These are phyloP conservation scores for Amylostereum areolatum DNA, from an alignment of 1,284 basidiomycete genomes.

Conservation along the genomic window DNA sequence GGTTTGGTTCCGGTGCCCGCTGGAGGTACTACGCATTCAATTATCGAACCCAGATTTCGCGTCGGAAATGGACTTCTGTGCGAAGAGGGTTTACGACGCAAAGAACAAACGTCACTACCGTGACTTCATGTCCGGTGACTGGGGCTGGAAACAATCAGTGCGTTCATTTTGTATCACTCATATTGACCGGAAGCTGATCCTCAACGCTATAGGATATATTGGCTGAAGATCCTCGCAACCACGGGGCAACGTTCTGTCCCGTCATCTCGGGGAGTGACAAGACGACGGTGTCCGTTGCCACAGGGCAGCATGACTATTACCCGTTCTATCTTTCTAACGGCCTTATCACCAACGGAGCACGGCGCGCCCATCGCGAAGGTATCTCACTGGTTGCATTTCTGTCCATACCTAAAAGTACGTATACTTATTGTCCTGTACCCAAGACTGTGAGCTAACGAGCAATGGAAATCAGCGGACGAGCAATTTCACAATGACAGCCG, in stretches of 20 bases:
- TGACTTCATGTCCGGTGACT: conserved; percentile 17
- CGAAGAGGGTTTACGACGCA: too few relatives aligned
- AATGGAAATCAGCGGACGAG: too few relatives aligned
- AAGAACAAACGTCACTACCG: too few relatives aligned
- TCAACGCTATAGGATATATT: conserved; percentile 6
- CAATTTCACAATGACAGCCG: neutral
- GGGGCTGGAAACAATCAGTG: conserved; percentile 13
- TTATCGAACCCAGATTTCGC: too few relatives aligned
- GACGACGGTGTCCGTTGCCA: conserved; percentile 21
- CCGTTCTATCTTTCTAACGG: conserved; percentile 18
- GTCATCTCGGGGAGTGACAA: conserved; percentile 18
- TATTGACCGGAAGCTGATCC: neutral
- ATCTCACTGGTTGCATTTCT: conserved; percentile 23
- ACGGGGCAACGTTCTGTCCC: conserved; percentile 12
- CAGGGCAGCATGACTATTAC: conserved; percentile 17
- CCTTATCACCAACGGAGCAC: conserved; percentile 16
- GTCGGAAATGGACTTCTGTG: too few relatives aligned
- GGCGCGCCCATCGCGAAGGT: conserved; percentile 15
- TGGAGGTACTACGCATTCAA: too few relatives aligned
- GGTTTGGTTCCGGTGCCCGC: too few relatives aligned
- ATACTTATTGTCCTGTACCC: neutral
- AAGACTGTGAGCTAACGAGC: neutral
- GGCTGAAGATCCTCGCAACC: conserved; percentile 7
- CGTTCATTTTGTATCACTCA: conserved; percentile 5
- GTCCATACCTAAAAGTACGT: conserved; percentile 18